Percentiles rank a stretch among this genome's conserved stretches.
These are phyloP conservation scores for Cystobasidium onofrii DNA, from an alignment of 768 basidiomycete genomes.

Conservation along the genomic window DNA sequence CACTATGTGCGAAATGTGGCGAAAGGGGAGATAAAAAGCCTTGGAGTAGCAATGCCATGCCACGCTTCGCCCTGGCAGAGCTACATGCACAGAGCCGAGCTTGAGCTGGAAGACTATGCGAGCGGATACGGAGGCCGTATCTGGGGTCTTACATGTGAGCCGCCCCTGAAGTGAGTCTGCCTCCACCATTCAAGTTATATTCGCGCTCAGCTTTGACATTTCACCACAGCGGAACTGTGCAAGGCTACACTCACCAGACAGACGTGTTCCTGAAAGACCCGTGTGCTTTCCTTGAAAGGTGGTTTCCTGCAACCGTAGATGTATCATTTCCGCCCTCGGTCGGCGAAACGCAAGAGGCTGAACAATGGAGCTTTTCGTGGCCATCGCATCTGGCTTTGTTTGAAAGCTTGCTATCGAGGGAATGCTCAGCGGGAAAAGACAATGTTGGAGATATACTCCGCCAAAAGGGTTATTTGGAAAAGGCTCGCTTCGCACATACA, in stretches of 20 bases:
- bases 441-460: too few species aligned
- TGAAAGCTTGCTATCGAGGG: slow-evolving; percentile 54
- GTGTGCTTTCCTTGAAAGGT: slow-evolving; percentile 54
- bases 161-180: slow-evolving; percentile 66
- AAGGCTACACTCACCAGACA: slow-evolving; percentile 68
- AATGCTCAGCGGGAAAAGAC: too few species aligned
- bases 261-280: slow-evolving; percentile 72
- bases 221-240: slow-evolving; percentile 51
- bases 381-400: slow-evolving; percentile 76
- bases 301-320: slow-evolving; percentile 63
- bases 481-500: too few species aligned
- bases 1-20: slow-evolving; percentile 59
- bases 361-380: slow-evolving; percentile 63
- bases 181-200: too few species aligned
- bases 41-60: slow-evolving; percentile 89
- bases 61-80: slow-evolving; percentile 91
- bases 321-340: slow-evolving; percentile 53
- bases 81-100: slow-evolving; percentile 64
- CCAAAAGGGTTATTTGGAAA: too few species aligned
- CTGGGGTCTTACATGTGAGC: slow-evolving; percentile 90
- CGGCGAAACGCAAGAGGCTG: background rate
- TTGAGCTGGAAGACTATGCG: slow-evolving; percentile 47
- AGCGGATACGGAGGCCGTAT: slow-evolving; percentile 48
- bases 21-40: slow-evolving; percentile 50
- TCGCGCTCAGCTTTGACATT: background rate